Conservation (phyloP, 495 filamentous ascomycete genomes). For the Clohesyomyces aquaticus region DNA sequence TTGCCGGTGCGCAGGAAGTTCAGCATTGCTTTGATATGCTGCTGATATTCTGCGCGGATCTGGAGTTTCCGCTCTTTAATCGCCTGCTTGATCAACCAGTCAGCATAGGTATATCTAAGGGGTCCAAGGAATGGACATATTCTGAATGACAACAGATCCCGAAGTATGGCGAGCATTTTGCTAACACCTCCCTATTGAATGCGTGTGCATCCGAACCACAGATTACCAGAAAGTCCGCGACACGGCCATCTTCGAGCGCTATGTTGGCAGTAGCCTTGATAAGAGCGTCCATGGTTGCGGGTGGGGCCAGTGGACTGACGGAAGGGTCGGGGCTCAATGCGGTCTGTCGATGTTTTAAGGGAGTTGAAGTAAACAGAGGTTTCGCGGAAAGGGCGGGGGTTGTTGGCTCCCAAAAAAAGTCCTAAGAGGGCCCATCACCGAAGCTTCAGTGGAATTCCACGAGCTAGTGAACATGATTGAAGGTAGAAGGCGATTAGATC, state of each 20-base stretch:
- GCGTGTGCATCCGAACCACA: neutral
- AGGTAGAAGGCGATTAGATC: too few species aligned
- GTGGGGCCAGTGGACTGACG: neutral
- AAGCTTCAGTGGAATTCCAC: too few species aligned
- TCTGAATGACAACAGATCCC: neutral
- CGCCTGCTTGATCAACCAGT: neutral
- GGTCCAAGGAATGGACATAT: neutral
- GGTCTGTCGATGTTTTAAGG: too few species aligned
- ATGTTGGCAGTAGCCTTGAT: neutral
- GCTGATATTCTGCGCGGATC: neutral
- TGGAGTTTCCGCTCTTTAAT: neutral
- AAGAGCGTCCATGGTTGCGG: neutral
- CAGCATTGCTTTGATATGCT: neutral
- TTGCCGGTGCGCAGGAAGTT: slow-evolving; percentile 3
- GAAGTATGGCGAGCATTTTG: neutral
- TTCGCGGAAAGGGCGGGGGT: too few species aligned
- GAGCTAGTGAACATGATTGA: too few species aligned
- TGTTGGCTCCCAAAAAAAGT: too few species aligned
- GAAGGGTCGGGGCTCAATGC: too few species aligned
- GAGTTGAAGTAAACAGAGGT: too few species aligned
- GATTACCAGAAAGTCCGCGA: neutral
- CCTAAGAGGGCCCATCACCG: too few species aligned
- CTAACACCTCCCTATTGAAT: neutral
- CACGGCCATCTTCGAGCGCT: neutral
- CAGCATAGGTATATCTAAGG: too few species aligned